A percentile compares a stretch with the other conserved stretches of the same genome.
Evolutionary conservation across 2,329 filamentous ascomycete species (phyloP).

Genomic region (Neonectria ditissima): DNA sequence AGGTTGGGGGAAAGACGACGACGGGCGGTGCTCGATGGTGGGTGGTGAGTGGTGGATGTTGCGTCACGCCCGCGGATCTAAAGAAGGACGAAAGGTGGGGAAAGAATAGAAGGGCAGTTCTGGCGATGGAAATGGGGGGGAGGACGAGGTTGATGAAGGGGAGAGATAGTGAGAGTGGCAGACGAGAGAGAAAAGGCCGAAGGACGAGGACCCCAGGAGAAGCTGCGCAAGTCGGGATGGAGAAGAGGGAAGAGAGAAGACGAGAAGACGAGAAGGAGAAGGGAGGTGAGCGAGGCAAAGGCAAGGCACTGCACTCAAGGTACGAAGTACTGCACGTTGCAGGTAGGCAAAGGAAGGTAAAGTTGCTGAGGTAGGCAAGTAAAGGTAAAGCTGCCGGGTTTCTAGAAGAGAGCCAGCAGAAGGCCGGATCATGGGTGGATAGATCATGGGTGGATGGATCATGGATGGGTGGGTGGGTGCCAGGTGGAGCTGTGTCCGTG

Average conservation of each 20-base stretch:
- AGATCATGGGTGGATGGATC: conserved; percentile 10
- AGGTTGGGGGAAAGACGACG: conserved; percentile 33
- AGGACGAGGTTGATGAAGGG: conserved; percentile 1
- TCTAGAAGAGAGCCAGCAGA: conserved; percentile 28
- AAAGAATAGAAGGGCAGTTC: conserved; percentile 19
- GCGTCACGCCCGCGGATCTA: conserved; percentile 39
- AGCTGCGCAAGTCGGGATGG: neutral
- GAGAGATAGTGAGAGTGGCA: conserved; percentile 9
- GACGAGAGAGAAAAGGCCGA: neutral
- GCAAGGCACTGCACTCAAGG: conserved; percentile 10
- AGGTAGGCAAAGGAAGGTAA: conserved; percentile 7
- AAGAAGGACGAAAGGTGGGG: conserved; percentile 26
- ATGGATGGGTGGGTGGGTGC: neutral
- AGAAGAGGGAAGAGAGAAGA: conserved; percentile 3
- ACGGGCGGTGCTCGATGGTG: conserved; percentile 28
- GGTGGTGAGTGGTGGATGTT: conserved; percentile 33
- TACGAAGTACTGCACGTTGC: neutral
- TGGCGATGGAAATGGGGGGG: neutral
- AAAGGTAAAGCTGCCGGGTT: conserved; percentile 24
- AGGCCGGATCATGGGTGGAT: conserved; percentile 13
- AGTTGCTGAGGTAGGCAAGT: conserved; percentile 1
- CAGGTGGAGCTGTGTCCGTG: neutral
- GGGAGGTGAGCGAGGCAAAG: neutral
- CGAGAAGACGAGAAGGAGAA: conserved; percentile 17
- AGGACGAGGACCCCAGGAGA: conserved; percentile 1